Base-by-base conservation (phyloP, 179 eudicot species). In the Amaranthus tricolor region DNA sequence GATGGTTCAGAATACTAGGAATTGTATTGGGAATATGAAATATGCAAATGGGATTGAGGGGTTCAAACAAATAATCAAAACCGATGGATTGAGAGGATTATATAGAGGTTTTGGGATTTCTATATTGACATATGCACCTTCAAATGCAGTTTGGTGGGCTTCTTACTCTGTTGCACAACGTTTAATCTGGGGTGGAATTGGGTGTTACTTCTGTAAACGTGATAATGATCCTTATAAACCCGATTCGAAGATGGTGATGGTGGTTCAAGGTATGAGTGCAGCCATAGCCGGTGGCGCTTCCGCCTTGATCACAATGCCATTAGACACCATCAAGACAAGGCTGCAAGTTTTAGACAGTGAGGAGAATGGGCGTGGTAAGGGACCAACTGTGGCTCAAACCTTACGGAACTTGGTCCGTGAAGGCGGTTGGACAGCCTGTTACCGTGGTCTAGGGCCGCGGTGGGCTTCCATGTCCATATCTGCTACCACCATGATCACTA, bases 71-170 rank as follows among this genome's bases (percentile, higher is more conserved):
- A 91, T 91, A 2, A n/a, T 88, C 0, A 76, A 66, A 13, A 31
- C 78, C 0, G 92, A 91, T 66, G 94, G 95, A 1, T 44, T 88
- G 0, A 80, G 89, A 72, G 97, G 97, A 2, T 78, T 92, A 56
- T 90, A 92, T 17, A 79, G 95, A 71, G 97, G 95, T 0, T 92
- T 92, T 76, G 97, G 97, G 78, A 85, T 92, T 4, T 90, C 97
- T 0, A 88, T 86, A 19, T 61, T 90, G 72, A 92, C 97, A 0
- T 92, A 90, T 72, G 97, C 95, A 0, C 97, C 97, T 11, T 90
- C 95, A 0, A 92, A 90, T 84, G 97, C 97, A 0, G 88, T 87
- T 4, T 92, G 97, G 97, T 92, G 97, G 93, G 93, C 90, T 0
- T 90, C 97, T 13, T 92, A 92, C 68, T 88, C 93, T 3, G 83